Base-by-base conservation (phyloP, 2,329 filamentous ascomycete species). In the Paraphaeosphaeria sporulosa region DNA sequence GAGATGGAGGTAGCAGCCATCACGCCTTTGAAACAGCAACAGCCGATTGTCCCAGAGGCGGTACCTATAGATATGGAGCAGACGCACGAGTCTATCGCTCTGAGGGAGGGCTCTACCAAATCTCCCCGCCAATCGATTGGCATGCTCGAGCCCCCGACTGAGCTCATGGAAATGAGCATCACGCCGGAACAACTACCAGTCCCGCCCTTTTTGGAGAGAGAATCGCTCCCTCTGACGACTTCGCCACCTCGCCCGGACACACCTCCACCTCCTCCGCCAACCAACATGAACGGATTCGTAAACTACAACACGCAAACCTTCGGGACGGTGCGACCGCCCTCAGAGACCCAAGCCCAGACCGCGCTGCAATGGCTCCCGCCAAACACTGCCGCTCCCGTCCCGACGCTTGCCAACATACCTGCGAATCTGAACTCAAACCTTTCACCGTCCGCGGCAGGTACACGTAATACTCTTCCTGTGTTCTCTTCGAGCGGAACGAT, bases 391-490 rank as follows among this genome's bases (percentile, higher is more conserved):
- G 17, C 67, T 64, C 49, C 48, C 25, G 36, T 58, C 8, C 27
- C 54, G 13, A 9, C 40, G 7, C 13, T 44, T 56, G 9, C 15
- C 40, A 4, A 27, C 6, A 15, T 19, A 23, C 17, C 49, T 17
- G n/a, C 38, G 19, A 25, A 42, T 25, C 44, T 56, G 30, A 13
- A 55, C 46, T 23, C 59, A 52, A 46, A 62, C 17, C 65, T 54
- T n/a, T 66, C 66, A 44, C 60, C 71, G 64, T 72, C 75, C 43
- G 69, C 74, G 1, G 60, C 73, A 13, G 70, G 71, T 50, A 79
- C 77, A 46, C 80, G 76, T 60, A 72, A 79, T 19, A 79, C 80
- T 23, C 71, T 86, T 30, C 84, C 84, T 2, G 74, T 83, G 0
- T 84, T 86, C 60, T 82, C 80, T 19, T 77, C 84, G 1, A 72